Base-by-base conservation (phyloP, 129 eudicot genomes). In the Centaurea solstitialis region DNA sequence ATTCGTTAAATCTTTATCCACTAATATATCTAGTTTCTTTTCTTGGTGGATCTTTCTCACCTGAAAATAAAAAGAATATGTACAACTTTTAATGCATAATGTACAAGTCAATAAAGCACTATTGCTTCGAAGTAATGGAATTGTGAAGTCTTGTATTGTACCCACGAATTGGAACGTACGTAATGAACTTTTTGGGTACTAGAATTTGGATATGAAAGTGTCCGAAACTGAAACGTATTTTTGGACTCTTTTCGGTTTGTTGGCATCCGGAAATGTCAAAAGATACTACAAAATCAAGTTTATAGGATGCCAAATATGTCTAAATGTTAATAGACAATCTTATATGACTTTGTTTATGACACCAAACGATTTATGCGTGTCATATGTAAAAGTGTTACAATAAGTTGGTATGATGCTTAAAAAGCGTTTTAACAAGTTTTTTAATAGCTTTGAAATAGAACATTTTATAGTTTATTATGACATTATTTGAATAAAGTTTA, bases 21-120 rank as follows among this genome's bases (percentile, higher is more conserved):
- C 96, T 26, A 93, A 84, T 17, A 87, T 76, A 40, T 93, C 94
- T 7, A 93, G 87, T 79, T 89, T 93, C 90, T 93, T 93, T 71
- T 93, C 98, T 64, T 78, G 91, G 70, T 93, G 92, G 67, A 93
- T 87, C 76, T 81, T 93, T 73, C 81, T 91, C 77, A 93, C 97
- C 97, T 93, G 90, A 43, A 82, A 68, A 7, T 7, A 57, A 33
- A 39, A 37, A 37, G 2, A 26, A 53, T 41, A 15, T 17, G 22
- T 28, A 30, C 73, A 41, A 53, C 15, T 37, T 11, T 69, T 70
- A 70, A 61, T 57, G 70, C 35, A 75, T n/a, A 57, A 33, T 2
- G 70, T 57, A 59, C 53, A 75, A 75, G 79, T 18, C 4, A 9
- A 23, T 6, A 57, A 75, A 75, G 22, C 3, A 4, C 7, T 75